Percentiles rank a stretch among this genome's conserved stretches.
phyloP scores from a whole-genome alignment of 352 stramenopile species.

The Pythium chondricola region DNA sequence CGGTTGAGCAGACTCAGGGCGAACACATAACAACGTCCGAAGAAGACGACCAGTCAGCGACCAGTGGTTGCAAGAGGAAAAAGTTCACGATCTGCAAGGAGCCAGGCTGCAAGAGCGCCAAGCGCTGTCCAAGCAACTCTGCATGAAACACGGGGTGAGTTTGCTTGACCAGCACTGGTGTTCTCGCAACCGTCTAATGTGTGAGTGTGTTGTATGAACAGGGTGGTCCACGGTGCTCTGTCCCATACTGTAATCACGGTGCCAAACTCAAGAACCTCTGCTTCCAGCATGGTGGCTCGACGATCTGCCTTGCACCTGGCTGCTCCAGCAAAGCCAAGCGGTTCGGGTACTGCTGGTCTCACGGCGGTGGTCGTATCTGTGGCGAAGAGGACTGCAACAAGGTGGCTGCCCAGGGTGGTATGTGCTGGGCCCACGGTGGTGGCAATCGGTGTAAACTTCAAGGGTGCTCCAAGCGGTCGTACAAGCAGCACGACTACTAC shows the following conservation, averaged over 20 bases:
- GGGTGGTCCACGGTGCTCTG: conserved; percentile 13
- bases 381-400: conserved; percentile 15
- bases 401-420: conserved; percentile 19
- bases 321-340: conserved; percentile 16
- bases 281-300: conserved; percentile 20
- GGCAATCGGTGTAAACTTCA: conserved; percentile 22
- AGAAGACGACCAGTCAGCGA: not conserved
- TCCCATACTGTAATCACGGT: conserved; percentile 14
- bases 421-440: conserved; percentile 26
- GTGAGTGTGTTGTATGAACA: too few species aligned
- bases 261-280: conserved; percentile 17
- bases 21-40: too few species aligned
- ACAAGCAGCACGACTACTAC: conserved; percentile 19
- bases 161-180: too few species aligned
- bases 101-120: conserved; percentile 19
- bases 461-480: conserved; percentile 21
- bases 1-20: too few species aligned
- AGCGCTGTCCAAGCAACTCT: conserved; percentile 14
- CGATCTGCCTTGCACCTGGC: conserved; percentile 11
- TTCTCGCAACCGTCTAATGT: too few species aligned
- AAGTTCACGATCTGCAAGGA: conserved; percentile 22
- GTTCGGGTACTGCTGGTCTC: conserved; percentile 24
- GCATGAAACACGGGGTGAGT: conserved; percentile 21
- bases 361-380: conserved; percentile 22
- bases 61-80: conserved; percentile 22